A percentile compares a stretch with the other conserved stretches of the same genome.
These are phyloP conservation scores for Penicillium chermesinum DNA, from an alignment of 495 filamentous ascomycete genomes.

Conservation along the genomic window DNA sequence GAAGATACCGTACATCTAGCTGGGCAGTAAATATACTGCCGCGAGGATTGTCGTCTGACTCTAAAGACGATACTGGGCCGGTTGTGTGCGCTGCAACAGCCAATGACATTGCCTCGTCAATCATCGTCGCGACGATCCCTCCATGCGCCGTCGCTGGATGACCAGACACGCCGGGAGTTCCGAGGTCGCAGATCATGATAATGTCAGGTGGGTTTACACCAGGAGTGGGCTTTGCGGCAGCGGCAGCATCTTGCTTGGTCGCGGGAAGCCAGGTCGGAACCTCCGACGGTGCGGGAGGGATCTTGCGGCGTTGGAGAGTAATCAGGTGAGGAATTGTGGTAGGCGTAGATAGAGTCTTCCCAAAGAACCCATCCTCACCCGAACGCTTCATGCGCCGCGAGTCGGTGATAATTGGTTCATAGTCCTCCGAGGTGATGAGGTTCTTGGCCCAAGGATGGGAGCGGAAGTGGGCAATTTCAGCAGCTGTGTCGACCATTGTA, in stretches of 20 bases:
- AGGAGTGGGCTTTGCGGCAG: slow-evolving; percentile 15
- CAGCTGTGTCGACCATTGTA: slow-evolving; percentile 17
- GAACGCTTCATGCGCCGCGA: slow-evolving; percentile 33
- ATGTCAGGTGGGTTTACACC: slow-evolving; percentile 31
- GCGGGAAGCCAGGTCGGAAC: slow-evolving; percentile 31
- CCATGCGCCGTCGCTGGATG: slow-evolving; percentile 40
- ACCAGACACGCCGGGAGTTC: slow-evolving; percentile 32
- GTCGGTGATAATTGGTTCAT: slow-evolving; percentile 32
- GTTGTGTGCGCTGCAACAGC: slow-evolving; percentile 30
- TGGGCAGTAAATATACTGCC: slow-evolving; percentile 35
- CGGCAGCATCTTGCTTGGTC: slow-evolving; percentile 27
- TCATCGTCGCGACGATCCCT: slow-evolving; percentile 60
- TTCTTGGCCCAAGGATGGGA: slow-evolving; percentile 21
- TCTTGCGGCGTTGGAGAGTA: slow-evolving; percentile 30
- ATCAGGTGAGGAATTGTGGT: slow-evolving; percentile 37
- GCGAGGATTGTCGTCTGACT: slow-evolving; percentile 21
- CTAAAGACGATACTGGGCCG: slow-evolving; percentile 3
- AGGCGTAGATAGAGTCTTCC: slow-evolving; percentile 28
- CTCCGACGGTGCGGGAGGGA: slow-evolving; percentile 18
- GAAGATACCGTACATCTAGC: slow-evolving; percentile 38
- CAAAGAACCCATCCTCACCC: slow-evolving; percentile 40
- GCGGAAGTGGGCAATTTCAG: slow-evolving; percentile 23
- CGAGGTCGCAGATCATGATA: slow-evolving; percentile 32
- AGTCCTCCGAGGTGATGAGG: slow-evolving; percentile 28
- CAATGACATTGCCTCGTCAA: slow-evolving; percentile 57